Percentiles rank a stretch among this genome's conserved stretches.
Conservation (phyloP, 768 basidiomycete genomes). For the Collybia mongolica region DNA sequence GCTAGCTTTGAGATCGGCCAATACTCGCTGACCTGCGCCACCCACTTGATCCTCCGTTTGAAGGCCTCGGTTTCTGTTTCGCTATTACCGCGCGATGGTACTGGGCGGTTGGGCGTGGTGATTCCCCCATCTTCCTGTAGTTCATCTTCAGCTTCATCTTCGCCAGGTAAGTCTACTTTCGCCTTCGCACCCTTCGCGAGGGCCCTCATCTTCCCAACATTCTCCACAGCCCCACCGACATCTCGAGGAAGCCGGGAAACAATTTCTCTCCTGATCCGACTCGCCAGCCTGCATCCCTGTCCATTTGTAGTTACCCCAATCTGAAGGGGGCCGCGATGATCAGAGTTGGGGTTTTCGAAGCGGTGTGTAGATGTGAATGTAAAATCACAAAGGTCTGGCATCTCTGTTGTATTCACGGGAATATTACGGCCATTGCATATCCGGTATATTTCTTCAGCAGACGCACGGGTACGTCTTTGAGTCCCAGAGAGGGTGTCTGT, state of each 20-base stretch:
- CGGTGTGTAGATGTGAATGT: conserved; percentile 86
- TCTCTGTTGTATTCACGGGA: conserved; percentile 85
- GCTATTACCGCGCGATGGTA: conserved; percentile 43
- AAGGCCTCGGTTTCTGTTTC: conserved; percentile 45
- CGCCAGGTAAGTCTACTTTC: conserved; percentile 9
- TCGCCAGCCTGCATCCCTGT: conserved; percentile 82
- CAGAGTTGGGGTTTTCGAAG: conserved; percentile 50
- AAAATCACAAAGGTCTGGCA: conserved; percentile 85
- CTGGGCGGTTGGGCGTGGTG: conserved; percentile 68
- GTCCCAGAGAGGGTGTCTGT: conserved; percentile 69
- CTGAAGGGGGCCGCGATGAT: conserved; percentile 54
- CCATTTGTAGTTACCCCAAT: conserved; percentile 91
- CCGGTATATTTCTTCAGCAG: conserved; percentile 57
- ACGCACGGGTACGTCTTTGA: conserved; percentile 42
- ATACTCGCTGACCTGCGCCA: conserved; percentile 95
- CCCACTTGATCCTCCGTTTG: conserved; percentile 83
- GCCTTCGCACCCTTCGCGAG: conserved; percentile 34
- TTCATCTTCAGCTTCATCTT: conserved; percentile 37
- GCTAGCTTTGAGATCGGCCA: conserved; percentile 85
- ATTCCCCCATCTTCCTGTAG: conserved; percentile 51
- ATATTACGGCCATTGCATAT: conserved; percentile 59
- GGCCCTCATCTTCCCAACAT: conserved; percentile 66
- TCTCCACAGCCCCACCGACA: conserved; percentile 71
- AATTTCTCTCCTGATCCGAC: conserved; percentile 80
- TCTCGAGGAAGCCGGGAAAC: conserved; percentile 70